phyloP scores from a whole-genome alignment of 306 rosid genomes.

The Cicer arietinum region DNA sequence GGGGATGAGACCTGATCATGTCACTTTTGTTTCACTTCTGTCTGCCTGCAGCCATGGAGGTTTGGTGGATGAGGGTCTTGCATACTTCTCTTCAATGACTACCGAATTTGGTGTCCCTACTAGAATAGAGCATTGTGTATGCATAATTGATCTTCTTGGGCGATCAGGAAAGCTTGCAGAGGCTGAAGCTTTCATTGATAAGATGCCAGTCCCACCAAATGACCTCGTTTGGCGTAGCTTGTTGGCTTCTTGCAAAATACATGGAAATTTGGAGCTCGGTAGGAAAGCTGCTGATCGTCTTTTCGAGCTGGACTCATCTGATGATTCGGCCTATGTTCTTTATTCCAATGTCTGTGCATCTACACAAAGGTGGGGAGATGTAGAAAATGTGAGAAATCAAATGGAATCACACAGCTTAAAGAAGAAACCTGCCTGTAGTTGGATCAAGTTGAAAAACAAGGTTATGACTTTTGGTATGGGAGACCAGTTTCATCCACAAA shows the following conservation, averaged over 20 bases:
- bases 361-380: constrained; percentile 80
- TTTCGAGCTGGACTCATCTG: constrained; percentile 68
- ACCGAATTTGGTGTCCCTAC: constrained; percentile 58
- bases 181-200: constrained; percentile 68
- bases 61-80: constrained; percentile 88
- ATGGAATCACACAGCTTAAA: constrained; percentile 71
- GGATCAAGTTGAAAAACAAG: constrained; percentile 78
- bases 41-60: constrained; percentile 96
- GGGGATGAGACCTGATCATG: constrained; percentile 78
- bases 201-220: constrained; percentile 71
- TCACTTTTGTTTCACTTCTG: constrained; percentile 90
- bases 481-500: constrained; percentile 67
- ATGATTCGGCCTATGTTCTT: constrained; percentile 93
- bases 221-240: constrained; percentile 88
- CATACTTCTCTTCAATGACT: constrained; percentile 71
- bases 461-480: constrained; percentile 83
- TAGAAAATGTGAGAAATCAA: constrained; percentile 70
- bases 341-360: constrained; percentile 86
- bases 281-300: constrained; percentile 75
- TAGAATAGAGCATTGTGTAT: constrained; percentile 86
- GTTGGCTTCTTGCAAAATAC: constrained; percentile 81
- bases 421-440: constrained; percentile 91
- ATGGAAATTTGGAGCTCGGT: constrained; percentile 77
- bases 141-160: constrained; percentile 94
- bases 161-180: constrained; percentile 86